These are phyloP conservation scores for Candida koratica DNA, from an alignment of 805 yeast species.

Conservation along the genomic window DNA sequence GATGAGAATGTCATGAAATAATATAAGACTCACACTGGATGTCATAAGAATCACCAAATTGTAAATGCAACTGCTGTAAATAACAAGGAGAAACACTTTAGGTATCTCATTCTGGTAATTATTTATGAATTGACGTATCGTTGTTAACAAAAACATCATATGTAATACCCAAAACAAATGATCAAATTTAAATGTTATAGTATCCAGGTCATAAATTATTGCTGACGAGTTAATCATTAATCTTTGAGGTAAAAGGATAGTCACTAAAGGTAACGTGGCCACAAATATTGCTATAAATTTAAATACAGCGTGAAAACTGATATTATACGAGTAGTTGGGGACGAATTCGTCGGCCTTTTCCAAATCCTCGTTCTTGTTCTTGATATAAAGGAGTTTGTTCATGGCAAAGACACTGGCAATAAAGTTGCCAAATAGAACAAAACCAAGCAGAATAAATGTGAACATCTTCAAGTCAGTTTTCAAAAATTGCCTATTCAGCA, in stretches of 20 bases:
- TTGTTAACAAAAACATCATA: slow-evolving; percentile 11
- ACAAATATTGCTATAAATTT: neutral
- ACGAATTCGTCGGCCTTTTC: neutral
- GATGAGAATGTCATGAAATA: slow-evolving; percentile 20
- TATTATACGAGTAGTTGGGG: neutral
- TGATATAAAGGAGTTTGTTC: neutral
- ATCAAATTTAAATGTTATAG: slow-evolving; percentile 21
- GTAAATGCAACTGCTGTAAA: slow-evolving; percentile 23
- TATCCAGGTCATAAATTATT: slow-evolving; percentile 10
- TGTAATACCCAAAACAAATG: slow-evolving; percentile 21
- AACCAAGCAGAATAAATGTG: neutral
- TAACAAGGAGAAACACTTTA: slow-evolving; percentile 14
- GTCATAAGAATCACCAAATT: slow-evolving; percentile 16
- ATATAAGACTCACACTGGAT: slow-evolving; percentile 13
- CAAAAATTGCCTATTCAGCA: neutral
- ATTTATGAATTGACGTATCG: slow-evolving; percentile 5
- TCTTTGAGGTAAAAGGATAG: slow-evolving; percentile 12
- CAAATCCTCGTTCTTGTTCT: neutral
- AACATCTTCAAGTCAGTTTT: slow-evolving; percentile 2
- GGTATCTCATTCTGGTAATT: slow-evolving; percentile 8
- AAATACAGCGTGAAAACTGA: no score
- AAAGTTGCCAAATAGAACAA: slow-evolving; percentile 3
- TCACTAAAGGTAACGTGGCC: neutral
- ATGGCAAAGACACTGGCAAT: neutral
- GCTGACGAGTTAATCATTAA: slow-evolving; percentile 22